Evolutionary conservation across 2,329 filamentous ascomycete genomes (phyloP), one percentile per base, ranked within the genome.

Genomic region (Rutstroemia sp.): DNA sequence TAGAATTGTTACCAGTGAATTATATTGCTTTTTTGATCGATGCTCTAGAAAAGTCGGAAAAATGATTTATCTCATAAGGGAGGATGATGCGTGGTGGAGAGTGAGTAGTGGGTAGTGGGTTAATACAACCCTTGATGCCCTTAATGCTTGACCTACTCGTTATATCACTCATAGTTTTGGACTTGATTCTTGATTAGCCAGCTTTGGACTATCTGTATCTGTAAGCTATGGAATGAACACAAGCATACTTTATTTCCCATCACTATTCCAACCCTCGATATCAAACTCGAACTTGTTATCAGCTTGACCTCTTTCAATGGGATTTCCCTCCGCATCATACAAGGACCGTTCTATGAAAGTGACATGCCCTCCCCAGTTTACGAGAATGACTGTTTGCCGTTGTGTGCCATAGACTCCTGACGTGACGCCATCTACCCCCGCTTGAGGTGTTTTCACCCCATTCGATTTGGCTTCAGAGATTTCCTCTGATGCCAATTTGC

Each of bases 341-440:
- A 86, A 69, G 4, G 81, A 78, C 38, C 83, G 73, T 70, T 86
- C 83, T 30, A 75, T 74, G 63, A 80, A 83, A 0, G 76, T 79
- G 17, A 83, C 79, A 38, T 81, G 81, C 2, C 83, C 83, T 3
- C 84, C 75, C 78, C 79, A 83, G 62, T 84, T 81, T 6, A 86
- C 78, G 46, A 85, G 69, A 14, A 86, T 69, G 14, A 85, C 71
- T 0, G 82, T 86, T 71, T 86, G 83, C 39, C 83, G 72, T 69
- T 86, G 83, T 5, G 83, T 86, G 4, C 83, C 83, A 63, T 86
- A 86, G 60, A 83, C 72, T 1, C 83, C 83, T 5, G 76, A 79
- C 65, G 79, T 78, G 61, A 81, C 83, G 1, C 74, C 57, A 21
- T 64, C 60, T 39, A 62, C 57, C 69, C 74, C 55, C 60, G 34